Percentiles rank a stretch among this genome's conserved stretches.
phyloP scores from a whole-genome alignment of 345 rosid species.

The Lumnitzera littorea region DNA sequence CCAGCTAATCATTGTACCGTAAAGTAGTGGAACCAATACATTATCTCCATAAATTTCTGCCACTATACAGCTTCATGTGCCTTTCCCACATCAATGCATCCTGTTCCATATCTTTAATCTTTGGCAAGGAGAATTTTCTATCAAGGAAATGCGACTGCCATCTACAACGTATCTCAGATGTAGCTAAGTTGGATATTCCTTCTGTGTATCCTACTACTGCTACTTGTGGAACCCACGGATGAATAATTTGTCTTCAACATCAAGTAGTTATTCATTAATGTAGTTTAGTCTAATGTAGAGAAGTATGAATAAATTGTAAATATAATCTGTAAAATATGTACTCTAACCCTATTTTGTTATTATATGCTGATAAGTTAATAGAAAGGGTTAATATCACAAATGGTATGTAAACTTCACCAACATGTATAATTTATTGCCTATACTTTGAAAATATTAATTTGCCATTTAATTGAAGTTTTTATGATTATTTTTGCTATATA shows the following conservation, averaged over 20 bases:
- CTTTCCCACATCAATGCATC: conserved; percentile 20
- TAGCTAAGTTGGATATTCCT: conserved; percentile 13
- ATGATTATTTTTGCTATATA: no score
- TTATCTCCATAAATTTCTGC: conserved; percentile 9
- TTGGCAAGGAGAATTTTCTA: conserved; percentile 15
- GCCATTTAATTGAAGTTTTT: no score
- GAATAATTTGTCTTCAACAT: conserved; percentile 21
- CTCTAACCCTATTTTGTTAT: no score
- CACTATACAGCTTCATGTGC: conserved; percentile 16
- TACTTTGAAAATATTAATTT: no score
- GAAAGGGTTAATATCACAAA: no score
- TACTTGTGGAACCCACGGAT: conserved; percentile 23
- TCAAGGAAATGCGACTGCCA: conserved; percentile 22
- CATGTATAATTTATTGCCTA: no score
- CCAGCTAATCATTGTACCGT: conserved; percentile 22
- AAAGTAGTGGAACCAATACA: conserved; percentile 16
- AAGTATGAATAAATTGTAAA: no score
- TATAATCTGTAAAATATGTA: no score
- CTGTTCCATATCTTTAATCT: conserved; percentile 28
- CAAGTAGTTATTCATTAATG: background rate
- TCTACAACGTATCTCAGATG: conserved; percentile 19
- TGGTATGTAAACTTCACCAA: no score
- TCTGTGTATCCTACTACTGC: conserved; percentile 21
- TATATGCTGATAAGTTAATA: no score
- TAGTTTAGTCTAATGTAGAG: background rate